Conservation (phyloP, 441 rosid species). For the Erodium texanum region DNA sequence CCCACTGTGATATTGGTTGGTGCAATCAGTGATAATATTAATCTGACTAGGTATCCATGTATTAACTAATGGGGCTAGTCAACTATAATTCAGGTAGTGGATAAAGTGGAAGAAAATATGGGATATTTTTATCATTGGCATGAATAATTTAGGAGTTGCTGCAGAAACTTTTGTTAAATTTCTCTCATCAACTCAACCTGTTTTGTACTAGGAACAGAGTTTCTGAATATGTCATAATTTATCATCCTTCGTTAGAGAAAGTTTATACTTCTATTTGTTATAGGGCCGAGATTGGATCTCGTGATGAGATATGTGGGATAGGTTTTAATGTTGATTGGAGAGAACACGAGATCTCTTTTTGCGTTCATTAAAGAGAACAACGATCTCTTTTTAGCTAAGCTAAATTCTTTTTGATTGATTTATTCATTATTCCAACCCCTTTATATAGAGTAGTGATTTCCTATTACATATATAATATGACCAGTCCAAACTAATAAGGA, state of each 20-base stretch:
- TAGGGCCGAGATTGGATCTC: no score
- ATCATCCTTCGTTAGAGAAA: background rate
- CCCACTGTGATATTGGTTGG: background rate
- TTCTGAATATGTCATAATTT: background rate
- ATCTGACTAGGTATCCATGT: background rate
- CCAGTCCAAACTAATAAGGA: no score
- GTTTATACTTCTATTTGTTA: no score
- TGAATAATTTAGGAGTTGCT: background rate
- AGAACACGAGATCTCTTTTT: no score
- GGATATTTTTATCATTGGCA: background rate
- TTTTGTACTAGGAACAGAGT: background rate
- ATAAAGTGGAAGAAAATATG: background rate
- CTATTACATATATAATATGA: no score
- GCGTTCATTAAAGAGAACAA: no score
- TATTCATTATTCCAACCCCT: no score
- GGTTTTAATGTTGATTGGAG: no score
- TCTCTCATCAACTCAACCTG: background rate
- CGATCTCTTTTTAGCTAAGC: no score
- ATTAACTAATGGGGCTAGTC: background rate
- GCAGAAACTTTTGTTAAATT: background rate
- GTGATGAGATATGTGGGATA: no score
- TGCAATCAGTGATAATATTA: background rate
- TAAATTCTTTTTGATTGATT: no score
- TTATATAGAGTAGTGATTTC: no score
- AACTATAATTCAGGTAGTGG: slow-evolving; percentile 5